Percentiles rank a stretch among this genome's conserved stretches.
phyloP scores from a whole-genome alignment of 1,284 basidiomycete species.

The Irpex lacteus region DNA sequence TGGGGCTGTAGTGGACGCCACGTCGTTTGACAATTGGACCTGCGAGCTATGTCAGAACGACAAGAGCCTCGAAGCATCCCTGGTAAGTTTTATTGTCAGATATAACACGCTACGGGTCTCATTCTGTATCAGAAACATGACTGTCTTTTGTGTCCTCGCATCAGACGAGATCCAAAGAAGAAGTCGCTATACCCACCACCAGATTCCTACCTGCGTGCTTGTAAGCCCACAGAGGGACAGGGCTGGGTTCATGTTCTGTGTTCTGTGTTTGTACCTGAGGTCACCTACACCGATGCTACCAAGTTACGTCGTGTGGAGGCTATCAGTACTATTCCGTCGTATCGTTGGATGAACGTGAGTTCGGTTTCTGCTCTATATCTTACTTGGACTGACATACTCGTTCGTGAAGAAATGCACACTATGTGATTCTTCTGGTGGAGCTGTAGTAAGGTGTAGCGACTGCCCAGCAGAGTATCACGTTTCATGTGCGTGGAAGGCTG shows the following conservation, averaged over 20 bases:
- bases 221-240: conserved; percentile 92
- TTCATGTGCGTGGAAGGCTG: conserved; percentile 86
- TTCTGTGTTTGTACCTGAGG: conserved; percentile 83
- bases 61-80: conserved; percentile 70
- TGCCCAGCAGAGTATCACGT: conserved; percentile 83
- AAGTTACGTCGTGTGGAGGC: conserved; percentile 82
- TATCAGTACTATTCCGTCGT: conserved; percentile 69
- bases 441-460: conserved; percentile 81
- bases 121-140: conserved; percentile 52
- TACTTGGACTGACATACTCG: background rate
- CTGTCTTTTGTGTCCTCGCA: conserved; percentile 73
- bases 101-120: background rate
- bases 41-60: conserved; percentile 87
- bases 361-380: background rate
- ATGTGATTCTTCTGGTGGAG: conserved; percentile 67
- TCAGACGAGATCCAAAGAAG: conserved; percentile 46
- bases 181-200: conserved; percentile 41
- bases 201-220: conserved; percentile 76
- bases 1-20: conserved; percentile 65
- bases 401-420: conserved; percentile 55
- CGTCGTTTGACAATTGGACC: conserved; percentile 67
- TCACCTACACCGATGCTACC: conserved; percentile 73
- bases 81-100: conserved; percentile 46
- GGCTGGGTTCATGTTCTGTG: conserved; percentile 93
- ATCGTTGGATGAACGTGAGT: conserved; percentile 65